These are phyloP conservation scores for Fusarium pseudonygamai DNA, from an alignment of 2,329 filamentous ascomycete genomes.

Conservation along the genomic window DNA sequence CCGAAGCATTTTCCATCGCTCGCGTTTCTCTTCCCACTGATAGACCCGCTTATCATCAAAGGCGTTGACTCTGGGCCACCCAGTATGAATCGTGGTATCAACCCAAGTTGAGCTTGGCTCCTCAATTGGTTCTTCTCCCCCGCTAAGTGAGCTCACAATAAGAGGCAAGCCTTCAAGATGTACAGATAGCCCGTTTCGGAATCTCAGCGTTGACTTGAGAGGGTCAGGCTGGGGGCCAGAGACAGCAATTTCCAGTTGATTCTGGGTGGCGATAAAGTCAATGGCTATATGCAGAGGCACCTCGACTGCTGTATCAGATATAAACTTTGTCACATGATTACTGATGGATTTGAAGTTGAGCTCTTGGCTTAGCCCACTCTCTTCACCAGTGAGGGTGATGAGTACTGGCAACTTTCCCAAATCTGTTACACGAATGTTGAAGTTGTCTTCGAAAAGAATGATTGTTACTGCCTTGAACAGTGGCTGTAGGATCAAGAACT, in stretches of 20 bases:
- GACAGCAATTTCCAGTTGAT: not conserved
- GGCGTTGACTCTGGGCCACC: not conserved
- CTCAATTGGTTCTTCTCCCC: not conserved
- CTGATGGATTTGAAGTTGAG: conserved; percentile 14
- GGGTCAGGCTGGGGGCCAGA: not conserved
- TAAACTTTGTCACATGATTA: not conserved
- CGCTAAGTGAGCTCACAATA: not conserved
- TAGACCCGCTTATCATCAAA: not conserved
- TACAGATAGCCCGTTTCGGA: not conserved
- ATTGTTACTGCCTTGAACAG: conserved; percentile 1
- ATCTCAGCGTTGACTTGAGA: not conserved
- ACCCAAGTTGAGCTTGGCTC: not conserved
- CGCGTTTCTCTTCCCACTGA: not conserved
- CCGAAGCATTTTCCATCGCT: not conserved
- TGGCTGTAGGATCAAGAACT: not conserved
- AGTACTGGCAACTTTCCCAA: conserved; percentile 1
- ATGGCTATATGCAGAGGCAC: not conserved
- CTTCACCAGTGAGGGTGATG: not conserved
- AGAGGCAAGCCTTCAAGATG: not conserved
- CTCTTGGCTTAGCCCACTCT: not conserved
- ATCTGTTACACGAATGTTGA: not conserved
- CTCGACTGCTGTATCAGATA: not conserved
- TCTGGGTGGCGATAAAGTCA: not conserved
- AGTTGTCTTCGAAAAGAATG: not conserved
- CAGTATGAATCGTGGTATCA: not conserved